Conservation (phyloP, 192 early-diverging fungal species). For the Coemansia interrupta region DNA sequence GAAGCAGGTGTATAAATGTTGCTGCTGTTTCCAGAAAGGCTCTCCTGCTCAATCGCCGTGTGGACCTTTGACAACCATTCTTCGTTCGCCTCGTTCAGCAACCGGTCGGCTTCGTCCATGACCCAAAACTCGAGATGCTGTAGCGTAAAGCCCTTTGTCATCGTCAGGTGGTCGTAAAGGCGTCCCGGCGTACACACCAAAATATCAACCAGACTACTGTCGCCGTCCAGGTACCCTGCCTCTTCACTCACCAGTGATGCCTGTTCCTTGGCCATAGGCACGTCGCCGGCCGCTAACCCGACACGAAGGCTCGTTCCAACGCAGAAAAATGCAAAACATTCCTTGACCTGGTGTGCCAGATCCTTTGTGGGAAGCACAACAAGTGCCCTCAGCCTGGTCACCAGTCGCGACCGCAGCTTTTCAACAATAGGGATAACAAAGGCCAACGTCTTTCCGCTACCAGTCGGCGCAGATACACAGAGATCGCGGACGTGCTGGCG, state of each 20-base stretch:
- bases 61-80: conserved; percentile 82
- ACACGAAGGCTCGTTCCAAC: conserved; percentile 75
- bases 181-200: conserved; percentile 94
- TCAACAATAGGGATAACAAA: conserved; percentile 93
- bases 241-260: conserved; percentile 23
- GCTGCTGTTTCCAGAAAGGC: background rate
- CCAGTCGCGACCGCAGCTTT: conserved; percentile 66
- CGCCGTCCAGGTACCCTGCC: conserved; percentile 41
- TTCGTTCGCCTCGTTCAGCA: conserved; percentile 88
- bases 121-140: conserved; percentile 88
- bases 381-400: conserved; percentile 80
- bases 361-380: conserved; percentile 93
- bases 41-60: conserved; percentile 49
- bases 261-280: conserved; percentile 74
- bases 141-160: conserved; percentile 81
- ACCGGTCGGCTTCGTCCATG: conserved; percentile 94
- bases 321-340: conserved; percentile 74
- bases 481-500: conserved; percentile 81
- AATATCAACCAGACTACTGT: conserved; percentile 75
- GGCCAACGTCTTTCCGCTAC: conserved; percentile 93
- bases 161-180: conserved; percentile 84
- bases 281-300: conserved; percentile 72
- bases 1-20: background rate
- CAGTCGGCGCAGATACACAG: conserved; percentile 92
- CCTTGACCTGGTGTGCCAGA: conserved; percentile 83